phyloP scores from a whole-genome alignment of 2,329 filamentous ascomycete species.

The Aspergillus neoniger region DNA sequence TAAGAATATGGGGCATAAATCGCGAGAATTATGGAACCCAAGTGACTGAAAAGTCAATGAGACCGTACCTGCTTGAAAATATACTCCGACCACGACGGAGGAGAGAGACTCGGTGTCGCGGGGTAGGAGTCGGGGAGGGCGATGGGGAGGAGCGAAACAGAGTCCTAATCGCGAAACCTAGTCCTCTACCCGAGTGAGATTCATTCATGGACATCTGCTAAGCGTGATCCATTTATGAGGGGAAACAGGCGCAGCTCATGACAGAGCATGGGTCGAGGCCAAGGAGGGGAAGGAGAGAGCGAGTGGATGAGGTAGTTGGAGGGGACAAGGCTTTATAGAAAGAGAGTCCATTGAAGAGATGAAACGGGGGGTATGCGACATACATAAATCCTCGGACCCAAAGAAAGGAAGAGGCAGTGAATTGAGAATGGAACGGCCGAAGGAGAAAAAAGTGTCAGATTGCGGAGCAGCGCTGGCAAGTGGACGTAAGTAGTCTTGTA shows the following conservation, averaged over 20 bases:
- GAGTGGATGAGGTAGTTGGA: slow-evolving; percentile 2
- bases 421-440: slow-evolving; percentile 10
- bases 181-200: slow-evolving; percentile 33
- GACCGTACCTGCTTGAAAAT: slow-evolving; percentile 36
- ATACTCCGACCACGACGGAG: slow-evolving; percentile 40
- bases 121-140: slow-evolving; percentile 30
- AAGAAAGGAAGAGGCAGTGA: slow-evolving; percentile 9
- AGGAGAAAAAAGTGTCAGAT: slow-evolving; percentile 16
- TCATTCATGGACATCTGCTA: slow-evolving; percentile 41
- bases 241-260: slow-evolving; percentile 24
- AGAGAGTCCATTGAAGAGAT: slow-evolving; percentile 26
- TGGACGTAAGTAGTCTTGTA: slow-evolving; percentile 20
- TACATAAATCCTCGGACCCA: slow-evolving; percentile 19
- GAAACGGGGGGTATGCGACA: slow-evolving; percentile 21
- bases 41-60: slow-evolving; percentile 5
- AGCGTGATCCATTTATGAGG: slow-evolving; percentile 32
- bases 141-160: slow-evolving; percentile 35
- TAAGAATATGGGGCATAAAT: background rate
- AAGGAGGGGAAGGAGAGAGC: slow-evolving; percentile 12
- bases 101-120: slow-evolving; percentile 34
- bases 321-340: slow-evolving; percentile 15
- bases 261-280: slow-evolving; percentile 16
- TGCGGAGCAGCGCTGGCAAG: slow-evolving; percentile 21
- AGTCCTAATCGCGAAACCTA: slow-evolving; percentile 34
- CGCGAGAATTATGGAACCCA: background rate